Base-by-base conservation (phyloP, 192 early-diverging fungal genomes). In the Coemansia sp. region DNA sequence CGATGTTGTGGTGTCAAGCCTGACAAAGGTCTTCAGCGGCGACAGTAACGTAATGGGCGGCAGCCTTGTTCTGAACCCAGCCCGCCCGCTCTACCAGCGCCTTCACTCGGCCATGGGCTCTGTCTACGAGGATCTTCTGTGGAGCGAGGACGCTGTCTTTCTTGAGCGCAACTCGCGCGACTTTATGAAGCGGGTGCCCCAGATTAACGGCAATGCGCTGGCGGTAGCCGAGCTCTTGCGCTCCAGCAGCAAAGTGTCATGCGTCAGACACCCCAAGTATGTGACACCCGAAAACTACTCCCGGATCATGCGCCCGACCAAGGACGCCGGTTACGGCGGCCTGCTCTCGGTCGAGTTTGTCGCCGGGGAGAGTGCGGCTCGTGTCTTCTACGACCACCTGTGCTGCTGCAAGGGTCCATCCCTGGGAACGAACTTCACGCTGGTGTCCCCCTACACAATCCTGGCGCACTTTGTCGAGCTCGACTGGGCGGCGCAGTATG, bases 21-120 rank as follows among this genome's bases (percentile, higher is more conserved):
- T 98, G 57, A 95, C 96, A 13, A 98, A 98, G 81, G 85, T 97
- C 50, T 98, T 98, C 66, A 89, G 87, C 70, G 95, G 95, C 37
- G 96, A 97, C 75, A 88, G 89, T 72, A 96, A 98, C 74, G 95
- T 96, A 17, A 98, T 97, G 95, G 96, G 91, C 56, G 96, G 96
- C 53, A 92, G 94, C 89, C 90, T 84, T 37, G 74, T 82, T 3
- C 74, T 96, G 42, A 96, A 96, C 60, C 93, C 94, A 19, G 74
- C 82, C 22, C 57, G 82, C 22, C 52, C 67, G 33, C 76, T 68
- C 52, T 90, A 90, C 70, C 55, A 56, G n/a, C 58, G 59, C 28
- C 72, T 96, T 40, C 83, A 83, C 56, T 54, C 74, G 6, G 75
- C 76, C 17, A 64, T 95, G 52, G 48, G 70, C 9, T 55, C 65